phyloP scores from a whole-genome alignment of 805 yeast species.

The Grigorovia jiainica region DNA sequence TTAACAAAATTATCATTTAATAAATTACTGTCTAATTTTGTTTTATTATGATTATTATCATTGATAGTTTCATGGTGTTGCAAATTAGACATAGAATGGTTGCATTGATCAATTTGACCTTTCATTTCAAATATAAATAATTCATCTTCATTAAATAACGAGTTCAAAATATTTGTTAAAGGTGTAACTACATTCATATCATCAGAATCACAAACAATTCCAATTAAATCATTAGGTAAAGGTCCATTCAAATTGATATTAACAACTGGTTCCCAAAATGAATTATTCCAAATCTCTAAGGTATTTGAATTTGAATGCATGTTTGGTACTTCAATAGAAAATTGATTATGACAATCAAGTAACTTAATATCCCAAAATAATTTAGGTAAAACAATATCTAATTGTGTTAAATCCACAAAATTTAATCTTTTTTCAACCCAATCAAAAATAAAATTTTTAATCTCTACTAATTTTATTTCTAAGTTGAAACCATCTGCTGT shows the following conservation, averaged over 20 bases:
- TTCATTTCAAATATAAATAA: conserved; percentile 11
- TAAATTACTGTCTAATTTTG: conserved; percentile 3
- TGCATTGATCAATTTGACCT: conserved; percentile 7
- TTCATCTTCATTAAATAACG: conserved; percentile 15
- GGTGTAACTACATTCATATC: conserved; percentile 27
- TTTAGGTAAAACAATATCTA: conserved; percentile 23
- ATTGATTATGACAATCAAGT: conserved; percentile 29
- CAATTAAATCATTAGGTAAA: conserved; percentile 18
- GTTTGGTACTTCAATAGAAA: conserved; percentile 25
- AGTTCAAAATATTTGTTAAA: conserved; percentile 20
- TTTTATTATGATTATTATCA: not conserved
- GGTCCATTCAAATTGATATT: conserved; percentile 16
- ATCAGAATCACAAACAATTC: conserved; percentile 24
- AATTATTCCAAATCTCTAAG: conserved; percentile 4
- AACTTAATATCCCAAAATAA: conserved; percentile 31
- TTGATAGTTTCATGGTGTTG: not conserved
- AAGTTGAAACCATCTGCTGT: conserved; percentile 19
- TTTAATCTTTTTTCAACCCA: conserved; percentile 5
- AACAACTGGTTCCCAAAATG: not conserved
- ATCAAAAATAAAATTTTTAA: not conserved
- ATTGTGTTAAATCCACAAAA: conserved; percentile 12
- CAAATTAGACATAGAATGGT: too few relatives aligned
- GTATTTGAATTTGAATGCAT: conserved; percentile 9
- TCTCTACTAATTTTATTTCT: conserved; percentile 1
- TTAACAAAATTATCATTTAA: conserved; percentile 13